These are phyloP conservation scores for Pseudisothecium myosuroides DNA, from an alignment of 225 moss, liverwort and hornwort genomes.

Conservation along the genomic window DNA sequence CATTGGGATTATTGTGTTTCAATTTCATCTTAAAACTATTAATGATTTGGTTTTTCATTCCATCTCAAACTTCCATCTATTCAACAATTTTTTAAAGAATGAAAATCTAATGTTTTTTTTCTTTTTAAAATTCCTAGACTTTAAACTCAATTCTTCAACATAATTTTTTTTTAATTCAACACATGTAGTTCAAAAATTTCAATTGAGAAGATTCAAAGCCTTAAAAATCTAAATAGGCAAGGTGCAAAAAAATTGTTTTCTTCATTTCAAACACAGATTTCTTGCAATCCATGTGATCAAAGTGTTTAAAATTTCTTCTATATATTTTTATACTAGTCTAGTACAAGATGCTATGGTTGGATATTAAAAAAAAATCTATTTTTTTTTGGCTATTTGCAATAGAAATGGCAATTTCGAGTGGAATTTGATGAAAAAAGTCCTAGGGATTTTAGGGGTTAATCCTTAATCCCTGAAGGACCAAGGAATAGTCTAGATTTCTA, in stretches of 20 bases:
- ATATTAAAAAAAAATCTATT: too few species aligned
- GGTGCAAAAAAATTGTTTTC: too few species aligned
- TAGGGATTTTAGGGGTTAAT: rapidly evolving
- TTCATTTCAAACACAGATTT: too few species aligned
- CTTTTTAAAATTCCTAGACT: not conserved
- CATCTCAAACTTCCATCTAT: not conserved
- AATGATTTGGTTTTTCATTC: not conserved
- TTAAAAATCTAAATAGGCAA: too few species aligned
- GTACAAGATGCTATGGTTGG: too few species aligned
- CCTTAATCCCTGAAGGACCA: rapidly evolving
- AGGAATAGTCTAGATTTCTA: rapidly evolving
- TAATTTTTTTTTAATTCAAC: rapidly evolving
- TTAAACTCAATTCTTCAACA: not conserved
- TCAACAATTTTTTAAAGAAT: not conserved
- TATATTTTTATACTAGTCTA: too few species aligned
- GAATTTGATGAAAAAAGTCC: not conserved
- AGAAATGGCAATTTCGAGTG: not conserved
- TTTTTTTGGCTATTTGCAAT: not conserved
- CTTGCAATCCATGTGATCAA: too few species aligned
- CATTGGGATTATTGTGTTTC: not conserved
- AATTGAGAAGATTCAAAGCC: too few species aligned
- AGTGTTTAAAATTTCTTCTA: too few species aligned
- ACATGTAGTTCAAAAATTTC: not conserved
- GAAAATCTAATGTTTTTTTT: rapidly evolving
- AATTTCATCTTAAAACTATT: not conserved